Evolutionary conservation across 345 rosid species (phyloP).

Genomic region (Nephelium lappaceum): DNA sequence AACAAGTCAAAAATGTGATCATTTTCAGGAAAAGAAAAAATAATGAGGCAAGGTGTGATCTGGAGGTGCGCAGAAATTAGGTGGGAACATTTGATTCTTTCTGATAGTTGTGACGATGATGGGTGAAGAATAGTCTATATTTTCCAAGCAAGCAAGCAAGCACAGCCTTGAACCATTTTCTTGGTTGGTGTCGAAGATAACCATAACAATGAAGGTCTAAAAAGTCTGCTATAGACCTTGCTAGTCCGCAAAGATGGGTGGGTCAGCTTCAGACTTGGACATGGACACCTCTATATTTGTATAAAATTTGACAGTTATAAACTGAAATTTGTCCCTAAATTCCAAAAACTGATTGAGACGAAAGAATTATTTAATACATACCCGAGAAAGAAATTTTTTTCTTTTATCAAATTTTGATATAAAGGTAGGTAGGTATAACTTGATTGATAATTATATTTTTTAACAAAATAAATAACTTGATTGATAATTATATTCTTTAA

Average conservation of each 20-base stretch:
- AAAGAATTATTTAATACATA: too few relatives aligned
- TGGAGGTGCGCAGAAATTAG: background rate
- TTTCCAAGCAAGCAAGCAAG: background rate
- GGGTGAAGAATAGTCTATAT: background rate
- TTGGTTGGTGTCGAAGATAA: background rate
- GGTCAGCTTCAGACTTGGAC: background rate
- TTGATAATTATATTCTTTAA: too few relatives aligned
- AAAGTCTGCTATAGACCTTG: conserved; percentile 5
- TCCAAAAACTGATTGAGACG: background rate
- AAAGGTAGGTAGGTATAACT: too few relatives aligned
- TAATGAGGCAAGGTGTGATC: background rate
- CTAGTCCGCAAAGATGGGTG: background rate
- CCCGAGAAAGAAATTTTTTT: too few relatives aligned
- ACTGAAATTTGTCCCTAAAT: background rate
- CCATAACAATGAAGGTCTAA: background rate
- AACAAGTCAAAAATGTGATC: background rate
- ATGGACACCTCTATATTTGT: background rate
- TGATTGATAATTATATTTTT: too few relatives aligned
- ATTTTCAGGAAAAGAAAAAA: background rate
- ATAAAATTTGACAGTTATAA: background rate
- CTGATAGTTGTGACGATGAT: background rate
- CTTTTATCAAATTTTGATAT: too few relatives aligned
- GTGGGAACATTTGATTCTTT: background rate
- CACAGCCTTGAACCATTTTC: background rate
- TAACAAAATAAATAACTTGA: too few relatives aligned